Evolutionary conservation across 352 stramenopile genomes (phyloP).

Genomic region (Phytophthora sansomeana): DNA sequence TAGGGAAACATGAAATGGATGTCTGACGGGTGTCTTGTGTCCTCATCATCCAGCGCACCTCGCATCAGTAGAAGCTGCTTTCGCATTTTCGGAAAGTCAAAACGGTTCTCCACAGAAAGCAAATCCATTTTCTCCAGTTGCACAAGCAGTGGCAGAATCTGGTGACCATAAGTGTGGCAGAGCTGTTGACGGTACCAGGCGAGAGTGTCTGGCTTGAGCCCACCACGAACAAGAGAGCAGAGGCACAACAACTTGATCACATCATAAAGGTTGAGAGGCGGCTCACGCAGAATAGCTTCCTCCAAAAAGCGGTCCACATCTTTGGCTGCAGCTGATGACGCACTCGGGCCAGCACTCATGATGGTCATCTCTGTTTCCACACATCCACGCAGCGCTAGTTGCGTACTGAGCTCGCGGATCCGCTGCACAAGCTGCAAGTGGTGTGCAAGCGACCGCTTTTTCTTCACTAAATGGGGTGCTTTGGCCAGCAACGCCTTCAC

Average conservation of each 20-base stretch:
- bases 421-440: conserved; percentile 73
- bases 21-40: conserved; percentile 56
- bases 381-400: conserved; percentile 65
- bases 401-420: conserved; percentile 66
- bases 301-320: conserved; percentile 77
- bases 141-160: conserved; percentile 70
- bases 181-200: conserved; percentile 78
- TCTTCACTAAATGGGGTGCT: conserved; percentile 77
- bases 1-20: conserved; percentile 91
- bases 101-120: conserved; percentile 64
- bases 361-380: conserved; percentile 88
- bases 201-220: conserved; percentile 64
- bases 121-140: conserved; percentile 81
- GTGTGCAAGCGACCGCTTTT: conserved; percentile 70
- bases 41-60: conserved; percentile 57
- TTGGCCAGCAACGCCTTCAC: conserved; percentile 63
- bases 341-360: conserved; percentile 63
- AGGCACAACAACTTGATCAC: conserved; percentile 83
- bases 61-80: conserved; percentile 54
- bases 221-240: conserved; percentile 72
- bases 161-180: conserved; percentile 85
- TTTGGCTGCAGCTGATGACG: conserved; percentile 46
- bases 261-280: conserved; percentile 73
- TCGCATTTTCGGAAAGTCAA: conserved; percentile 65
- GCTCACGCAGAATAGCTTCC: conserved; percentile 72